phyloP scores from a whole-genome alignment of 257 asterid species.

The Buddleja alternifolia region DNA sequence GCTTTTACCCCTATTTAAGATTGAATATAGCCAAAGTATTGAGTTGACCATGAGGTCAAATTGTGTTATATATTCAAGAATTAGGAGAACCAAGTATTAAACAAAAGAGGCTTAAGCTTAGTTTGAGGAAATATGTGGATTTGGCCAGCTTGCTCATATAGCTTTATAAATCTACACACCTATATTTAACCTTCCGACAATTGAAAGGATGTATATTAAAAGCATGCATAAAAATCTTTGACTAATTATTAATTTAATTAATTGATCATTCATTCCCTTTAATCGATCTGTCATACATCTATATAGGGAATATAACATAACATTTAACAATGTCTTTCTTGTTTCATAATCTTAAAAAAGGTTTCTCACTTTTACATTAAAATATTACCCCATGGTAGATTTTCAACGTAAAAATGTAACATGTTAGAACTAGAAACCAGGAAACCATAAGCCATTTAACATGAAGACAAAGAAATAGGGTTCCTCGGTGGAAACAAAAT shows the following conservation, averaged over 20 bases:
- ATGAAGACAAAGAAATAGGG: slow-evolving; percentile 53
- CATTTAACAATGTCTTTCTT: slow-evolving; percentile 29
- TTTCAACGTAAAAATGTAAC: slow-evolving; percentile 38
- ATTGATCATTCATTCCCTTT: slow-evolving; percentile 14
- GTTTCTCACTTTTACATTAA: slow-evolving; percentile 38
- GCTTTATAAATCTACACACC: too few relatives aligned
- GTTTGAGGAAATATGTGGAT: too few relatives aligned
- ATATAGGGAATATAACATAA: slow-evolving; percentile 23
- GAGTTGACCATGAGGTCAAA: too few relatives aligned
- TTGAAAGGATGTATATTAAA: neutral
- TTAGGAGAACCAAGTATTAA: too few relatives aligned
- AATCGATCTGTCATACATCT: slow-evolving; percentile 8
- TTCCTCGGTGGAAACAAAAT: slow-evolving; percentile 59
- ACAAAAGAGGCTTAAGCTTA: too few relatives aligned
- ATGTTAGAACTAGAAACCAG: slow-evolving; percentile 44
- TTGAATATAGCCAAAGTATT: too few relatives aligned
- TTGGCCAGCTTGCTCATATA: too few relatives aligned
- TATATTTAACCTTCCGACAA: neutral
- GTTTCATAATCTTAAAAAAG: slow-evolving; percentile 43
- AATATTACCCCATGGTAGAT: slow-evolving; percentile 23
- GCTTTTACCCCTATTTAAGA: too few relatives aligned
- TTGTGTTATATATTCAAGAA: too few relatives aligned
- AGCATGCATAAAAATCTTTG: slow-evolving; percentile 22
- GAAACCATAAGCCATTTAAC: slow-evolving; percentile 47
- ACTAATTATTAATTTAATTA: slow-evolving; percentile 23